Conservation (phyloP, 1,284 basidiomycete genomes). For the Salmacisia buchloeana region DNA sequence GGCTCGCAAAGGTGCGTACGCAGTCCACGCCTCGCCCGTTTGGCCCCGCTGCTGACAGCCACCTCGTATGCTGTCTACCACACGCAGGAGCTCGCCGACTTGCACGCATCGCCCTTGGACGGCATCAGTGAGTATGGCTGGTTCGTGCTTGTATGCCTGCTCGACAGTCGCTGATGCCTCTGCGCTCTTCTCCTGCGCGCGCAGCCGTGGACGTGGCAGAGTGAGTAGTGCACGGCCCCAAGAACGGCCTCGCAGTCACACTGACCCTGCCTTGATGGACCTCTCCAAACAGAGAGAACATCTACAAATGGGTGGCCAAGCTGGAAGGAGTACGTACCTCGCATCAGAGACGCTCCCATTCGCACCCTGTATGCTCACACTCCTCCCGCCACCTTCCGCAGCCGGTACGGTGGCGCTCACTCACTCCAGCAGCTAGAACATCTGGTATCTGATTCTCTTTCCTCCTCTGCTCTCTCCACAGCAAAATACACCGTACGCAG, state of each 20-base stretch:
- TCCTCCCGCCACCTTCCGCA: background rate
- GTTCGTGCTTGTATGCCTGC: background rate
- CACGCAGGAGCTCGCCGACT: conserved; percentile 32
- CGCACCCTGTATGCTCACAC: background rate
- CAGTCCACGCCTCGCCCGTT: background rate
- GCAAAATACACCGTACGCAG: conserved; percentile 37
- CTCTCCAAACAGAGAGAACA: conserved; percentile 18
- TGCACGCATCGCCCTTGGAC: conserved; percentile 31
- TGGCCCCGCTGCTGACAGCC: background rate
- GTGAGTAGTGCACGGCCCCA: conserved; percentile 12
- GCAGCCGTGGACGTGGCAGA: conserved; percentile 31
- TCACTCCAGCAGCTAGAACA: too few species aligned
- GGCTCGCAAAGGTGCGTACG: conserved; percentile 15
- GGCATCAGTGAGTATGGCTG: conserved; percentile 21
- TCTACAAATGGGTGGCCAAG: conserved; percentile 41
- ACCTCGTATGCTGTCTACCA: too few species aligned
- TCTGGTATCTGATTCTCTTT: too few species aligned
- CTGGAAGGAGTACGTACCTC: conserved; percentile 19
- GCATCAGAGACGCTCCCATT: background rate
- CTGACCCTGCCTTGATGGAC: too few species aligned
- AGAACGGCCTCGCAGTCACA: too few species aligned
- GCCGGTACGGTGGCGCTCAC: background rate
- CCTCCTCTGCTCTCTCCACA: background rate
- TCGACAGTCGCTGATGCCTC: background rate
- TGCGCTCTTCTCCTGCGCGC: background rate